Conservation (phyloP, 2,329 filamentous ascomycete species). For the Ophiostoma australiae region DNA sequence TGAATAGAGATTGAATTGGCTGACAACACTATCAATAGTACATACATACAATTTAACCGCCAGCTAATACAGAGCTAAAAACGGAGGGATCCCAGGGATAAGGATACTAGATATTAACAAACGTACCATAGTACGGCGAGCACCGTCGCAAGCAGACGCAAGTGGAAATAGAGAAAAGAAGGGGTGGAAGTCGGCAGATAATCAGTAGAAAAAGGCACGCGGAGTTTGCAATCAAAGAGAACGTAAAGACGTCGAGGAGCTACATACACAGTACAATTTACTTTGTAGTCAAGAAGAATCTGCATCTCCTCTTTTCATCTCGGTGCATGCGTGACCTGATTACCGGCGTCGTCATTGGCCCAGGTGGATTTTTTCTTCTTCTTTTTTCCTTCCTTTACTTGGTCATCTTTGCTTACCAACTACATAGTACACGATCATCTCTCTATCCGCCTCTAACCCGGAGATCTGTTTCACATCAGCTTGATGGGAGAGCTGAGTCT, state of each 20-base stretch:
- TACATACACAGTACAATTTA: no score
- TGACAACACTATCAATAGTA: not conserved
- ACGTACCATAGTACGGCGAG: no score
- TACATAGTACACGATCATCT: not conserved
- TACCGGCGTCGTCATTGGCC: not conserved
- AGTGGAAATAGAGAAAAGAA: not conserved
- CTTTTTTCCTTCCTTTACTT: no score
- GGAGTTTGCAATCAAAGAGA: not conserved
- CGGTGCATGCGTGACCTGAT: not conserved
- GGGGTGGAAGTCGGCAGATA: not conserved
- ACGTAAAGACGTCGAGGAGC: not conserved
- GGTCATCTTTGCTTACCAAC: no score
- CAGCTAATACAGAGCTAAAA: not conserved
- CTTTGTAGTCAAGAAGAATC: not conserved
- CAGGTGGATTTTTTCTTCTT: not conserved
- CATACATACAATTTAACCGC: not conserved
- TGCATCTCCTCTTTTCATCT: conserved; percentile 10
- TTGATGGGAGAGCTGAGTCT: not conserved
- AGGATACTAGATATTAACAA: not conserved
- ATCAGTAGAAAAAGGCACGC: not conserved
- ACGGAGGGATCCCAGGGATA: conserved; percentile 12
- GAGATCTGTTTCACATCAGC: not conserved
- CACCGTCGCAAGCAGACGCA: not conserved
- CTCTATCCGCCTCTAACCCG: not conserved
- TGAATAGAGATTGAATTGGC: not conserved